Conservation (phyloP, 495 filamentous ascomycete species). For the Talaromyces adpressus region DNA sequence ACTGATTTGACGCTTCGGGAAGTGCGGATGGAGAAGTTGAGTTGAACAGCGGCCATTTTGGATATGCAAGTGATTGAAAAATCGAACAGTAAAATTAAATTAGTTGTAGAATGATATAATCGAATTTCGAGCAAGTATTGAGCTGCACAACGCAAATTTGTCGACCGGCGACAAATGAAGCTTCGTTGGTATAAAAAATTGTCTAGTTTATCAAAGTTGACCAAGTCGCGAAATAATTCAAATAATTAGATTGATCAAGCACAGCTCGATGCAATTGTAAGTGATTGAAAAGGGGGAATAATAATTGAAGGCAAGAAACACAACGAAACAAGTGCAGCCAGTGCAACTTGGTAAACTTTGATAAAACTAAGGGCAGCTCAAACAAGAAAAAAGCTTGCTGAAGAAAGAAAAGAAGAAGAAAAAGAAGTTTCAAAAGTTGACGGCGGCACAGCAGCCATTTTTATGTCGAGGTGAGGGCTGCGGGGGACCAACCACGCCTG, state of each 20-base stretch:
- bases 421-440: constrained; percentile 20
- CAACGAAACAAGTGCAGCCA: constrained; percentile 41
- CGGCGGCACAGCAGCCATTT: constrained; percentile 33
- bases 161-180: constrained; percentile 45
- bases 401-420: constrained; percentile 49
- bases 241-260: constrained; percentile 23
- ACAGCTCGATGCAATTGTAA: constrained; percentile 31
- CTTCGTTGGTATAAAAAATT: constrained; percentile 18
- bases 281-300: constrained; percentile 19
- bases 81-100: constrained; percentile 18
- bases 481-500: constrained; percentile 3
- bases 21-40: constrained; percentile 87
- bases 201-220: constrained; percentile 12
- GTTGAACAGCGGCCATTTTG: constrained; percentile 79
- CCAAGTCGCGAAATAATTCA: constrained; percentile 15
- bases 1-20: constrained; percentile 96
- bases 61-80: constrained; percentile 30
- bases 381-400: constrained; percentile 68
- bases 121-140: constrained; percentile 49
- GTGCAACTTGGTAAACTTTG: constrained; percentile 40
- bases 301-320: constrained; percentile 43
- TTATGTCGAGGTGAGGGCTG: constrained; percentile 13
- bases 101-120: constrained; percentile 12
- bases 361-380: constrained; percentile 47
- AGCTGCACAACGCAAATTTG: constrained; percentile 34